Base-by-base conservation (phyloP, 352 stramenopile genomes). In the Aphanomyces euteiches region DNA sequence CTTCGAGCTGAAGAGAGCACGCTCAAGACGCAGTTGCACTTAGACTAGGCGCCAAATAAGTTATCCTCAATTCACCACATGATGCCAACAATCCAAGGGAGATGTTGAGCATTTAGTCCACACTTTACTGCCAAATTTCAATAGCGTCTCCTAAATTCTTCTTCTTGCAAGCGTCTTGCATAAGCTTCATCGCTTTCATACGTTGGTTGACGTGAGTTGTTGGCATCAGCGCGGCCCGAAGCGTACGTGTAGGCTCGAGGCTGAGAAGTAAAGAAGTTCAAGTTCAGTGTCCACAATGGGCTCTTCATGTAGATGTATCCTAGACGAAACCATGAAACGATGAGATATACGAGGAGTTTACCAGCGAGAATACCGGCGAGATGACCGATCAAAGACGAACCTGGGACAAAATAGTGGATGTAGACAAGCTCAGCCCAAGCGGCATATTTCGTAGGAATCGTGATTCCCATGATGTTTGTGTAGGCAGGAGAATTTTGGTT, bases 371-470 rank as follows among this genome's bases (percentile, higher is more conserved):
- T 92, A 17, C 90, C 90, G 43, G 85, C 92, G 56, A 91, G 79
- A 78, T 97, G 90, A 34, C 87, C 89, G 34, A 96, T 71, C 47
- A 97, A 85, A 8, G 90, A 94, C 12, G 90, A 77, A 53, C 89
- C 81, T 1, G 86, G 90, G 1, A 96, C 85, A 19, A 96, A 69
- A 17, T 92, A 40, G 56, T 94, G 89, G 4, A 95, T 94, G 36
- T 95, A 60, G 13, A 93, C 67, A 13, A 97, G 76, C 73, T 97
- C 90, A 3, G 96, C 77, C 90, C 90, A 97, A 21, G 90, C 80
- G 5, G 82, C 88, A 53, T 96, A 96, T 58, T 95, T 93, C 3
- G 88, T 93, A 6, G 88, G 87, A 13, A 97, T 77, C 21, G 75
- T 74, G 43, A 96, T 86, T 34, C 78, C 84, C 71, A 91, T 85